These are phyloP conservation scores for Saccharomyces hybrid DNA, from an alignment of 1,139 yeast genomes.

Conservation along the genomic window DNA sequence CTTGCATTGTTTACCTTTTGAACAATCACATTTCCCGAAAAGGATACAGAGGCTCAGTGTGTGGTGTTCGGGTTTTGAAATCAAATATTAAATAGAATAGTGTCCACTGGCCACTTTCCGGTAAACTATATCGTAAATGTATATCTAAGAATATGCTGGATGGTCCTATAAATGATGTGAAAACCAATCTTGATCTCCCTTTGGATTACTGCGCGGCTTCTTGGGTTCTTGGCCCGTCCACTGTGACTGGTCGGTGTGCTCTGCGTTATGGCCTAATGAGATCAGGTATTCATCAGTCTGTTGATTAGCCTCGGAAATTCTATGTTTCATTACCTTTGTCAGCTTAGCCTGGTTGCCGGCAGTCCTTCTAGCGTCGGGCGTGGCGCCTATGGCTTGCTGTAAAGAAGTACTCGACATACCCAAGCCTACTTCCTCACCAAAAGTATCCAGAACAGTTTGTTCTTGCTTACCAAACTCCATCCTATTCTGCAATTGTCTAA, in stretches of 20 bases:
- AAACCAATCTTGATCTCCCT: conserved; percentile 5
- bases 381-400: conserved; percentile 9
- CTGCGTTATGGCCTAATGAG: conserved; percentile 3
- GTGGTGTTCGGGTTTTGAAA: background rate
- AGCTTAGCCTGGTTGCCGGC: conserved; percentile 43
- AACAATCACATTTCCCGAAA: background rate
- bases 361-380: conserved; percentile 18
- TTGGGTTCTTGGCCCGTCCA: background rate
- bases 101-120: background rate
- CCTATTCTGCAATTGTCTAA: conserved; percentile 76
- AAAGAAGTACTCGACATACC: conserved; percentile 49
- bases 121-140: background rate
- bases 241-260: background rate
- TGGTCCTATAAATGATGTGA: conserved; percentile 6
- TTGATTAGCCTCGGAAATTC: conserved; percentile 33
- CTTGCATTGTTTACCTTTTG: background rate
- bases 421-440: conserved; percentile 75
- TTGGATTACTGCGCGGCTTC: background rate
- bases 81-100: background rate
- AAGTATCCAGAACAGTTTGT: conserved; percentile 51
- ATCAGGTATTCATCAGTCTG: conserved; percentile 14
- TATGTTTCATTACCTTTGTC: conserved; percentile 45
- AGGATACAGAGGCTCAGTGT: background rate
- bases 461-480: conserved; percentile 76
- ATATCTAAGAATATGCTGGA: background rate